Base-by-base conservation (phyloP, 1,284 basidiomycete species). In the Takashimella koratensis region DNA sequence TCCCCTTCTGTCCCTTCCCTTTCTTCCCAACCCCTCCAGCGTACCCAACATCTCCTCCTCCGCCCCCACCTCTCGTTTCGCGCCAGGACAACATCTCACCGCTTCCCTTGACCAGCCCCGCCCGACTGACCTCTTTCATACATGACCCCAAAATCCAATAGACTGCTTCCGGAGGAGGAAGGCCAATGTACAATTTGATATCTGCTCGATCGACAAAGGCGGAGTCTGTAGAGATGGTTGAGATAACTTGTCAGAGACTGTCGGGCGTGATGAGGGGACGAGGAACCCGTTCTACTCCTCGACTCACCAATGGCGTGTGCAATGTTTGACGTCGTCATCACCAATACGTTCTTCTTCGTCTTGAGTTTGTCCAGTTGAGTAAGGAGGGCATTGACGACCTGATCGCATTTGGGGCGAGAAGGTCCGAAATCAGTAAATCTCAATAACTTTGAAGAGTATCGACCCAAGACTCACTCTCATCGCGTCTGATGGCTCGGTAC, bases 151-250 rank as follows among this genome's bases (percentile, higher is more conserved):
- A 77, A 58, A 98, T 98, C 75, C 90, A 90, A 75, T 97, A 98
- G 48, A 98, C 83, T 0, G 94, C 95, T 63, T 93, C 85, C 3
- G 86, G 81, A 3, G 92, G 85, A 1, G 95, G 95, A 5, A 91
- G 81, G 55, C 93, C 93, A 36, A 98, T 83, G 67, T 91, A 96
- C 79, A 97, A 93, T 45, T 95, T 85, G 54, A 98, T 92, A 68
- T 99, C 96, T 11, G 94, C 96, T 44, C 96, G 86, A 70, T 98
- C 96, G 50, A 98, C 84, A 69, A 98, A 98, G 0, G 95, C 96
- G 44, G 84, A 84, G 70, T 98, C 95, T 95, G 63, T 5, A 41
- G 4, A 11, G 30, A 30, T 4, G 47, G 45, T 24, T 36, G 2
- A 20, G 4, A 36, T 3, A 12, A 19, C 3, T 23, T 20, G 19